Evolutionary conservation across 495 filamentous ascomycete genomes (phyloP).

Genomic region (Lentithecium fluviatile): DNA sequence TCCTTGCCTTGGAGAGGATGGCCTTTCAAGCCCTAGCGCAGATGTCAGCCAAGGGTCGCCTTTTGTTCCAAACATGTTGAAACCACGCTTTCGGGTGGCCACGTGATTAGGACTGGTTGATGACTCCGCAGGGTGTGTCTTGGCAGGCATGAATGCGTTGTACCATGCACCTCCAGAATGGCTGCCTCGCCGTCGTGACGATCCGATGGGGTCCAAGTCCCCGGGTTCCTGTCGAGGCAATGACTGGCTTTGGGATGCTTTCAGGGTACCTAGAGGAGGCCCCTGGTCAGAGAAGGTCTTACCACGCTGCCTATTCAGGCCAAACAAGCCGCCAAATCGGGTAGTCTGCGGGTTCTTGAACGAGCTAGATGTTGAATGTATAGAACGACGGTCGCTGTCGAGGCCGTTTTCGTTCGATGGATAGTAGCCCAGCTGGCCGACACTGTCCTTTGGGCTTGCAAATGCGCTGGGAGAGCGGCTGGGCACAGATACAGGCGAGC

Average conservation of each 20-base stretch:
- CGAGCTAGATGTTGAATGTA: slow-evolving; percentile 42
- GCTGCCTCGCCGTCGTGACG: slow-evolving; percentile 30
- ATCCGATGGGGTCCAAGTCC: slow-evolving; percentile 27
- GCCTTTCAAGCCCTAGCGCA: slow-evolving; percentile 31
- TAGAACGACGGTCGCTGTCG: slow-evolving; percentile 42
- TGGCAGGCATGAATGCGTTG: slow-evolving; percentile 30
- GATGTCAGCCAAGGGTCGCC: slow-evolving; percentile 34
- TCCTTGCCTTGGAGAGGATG: slow-evolving; percentile 41
- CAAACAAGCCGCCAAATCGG: slow-evolving; percentile 43
- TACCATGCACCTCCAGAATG: slow-evolving; percentile 34
- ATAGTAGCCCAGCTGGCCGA: slow-evolving; percentile 37
- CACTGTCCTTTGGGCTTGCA: slow-evolving; percentile 43
- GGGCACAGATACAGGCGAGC: slow-evolving; percentile 39
- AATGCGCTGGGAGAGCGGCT: slow-evolving; percentile 43
- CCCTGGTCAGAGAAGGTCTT: slow-evolving; percentile 44
- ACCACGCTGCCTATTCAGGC: slow-evolving; percentile 41
- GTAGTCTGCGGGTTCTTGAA: slow-evolving; percentile 28
- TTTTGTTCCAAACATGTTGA: slow-evolving; percentile 39
- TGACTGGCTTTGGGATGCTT: slow-evolving; percentile 41
- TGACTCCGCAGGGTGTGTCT: slow-evolving; percentile 31
- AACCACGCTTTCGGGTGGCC: slow-evolving; percentile 30
- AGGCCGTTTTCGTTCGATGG: slow-evolving; percentile 33
- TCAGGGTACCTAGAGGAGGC: slow-evolving; percentile 39
- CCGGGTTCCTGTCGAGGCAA: slow-evolving; percentile 42
- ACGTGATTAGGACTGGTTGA: slow-evolving; percentile 32